Evolutionary conservation across 176 grass and related monocot species (phyloP), one percentile per base, ranked within the genome.

Genomic region (Pontederia paniculata): DNA sequence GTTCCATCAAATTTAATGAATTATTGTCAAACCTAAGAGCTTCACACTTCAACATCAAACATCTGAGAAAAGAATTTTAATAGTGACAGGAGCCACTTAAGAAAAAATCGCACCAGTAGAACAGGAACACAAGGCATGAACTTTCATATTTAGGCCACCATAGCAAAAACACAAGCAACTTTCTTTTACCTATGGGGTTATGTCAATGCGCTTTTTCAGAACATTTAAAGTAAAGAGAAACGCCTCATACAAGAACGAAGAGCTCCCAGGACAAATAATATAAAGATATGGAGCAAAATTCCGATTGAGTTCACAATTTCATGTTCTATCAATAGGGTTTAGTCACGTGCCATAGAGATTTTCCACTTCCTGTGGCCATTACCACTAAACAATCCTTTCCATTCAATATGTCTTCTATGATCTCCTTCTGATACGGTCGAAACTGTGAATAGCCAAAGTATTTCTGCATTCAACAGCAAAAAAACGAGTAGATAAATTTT

Each of bases 351-450:
- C 85, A 95, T 15, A 95, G 69, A 42, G 85, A 89, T 59, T 95
- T 95, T 57, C 90, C 90, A 60, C 90, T 95, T 59, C 90, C 85
- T n/a, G 90, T 95, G 66, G 85, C 82, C 90, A 95, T 95, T 65
- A 95, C 90, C 28, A 75, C 85, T 58, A 89, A 58, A 75, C 85
- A 86, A 64, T 95, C 90, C 73, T 63, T 84, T 31, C 81, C 79
- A 43, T 78, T 53, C 21, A 89, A 46, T 17, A 95, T 74, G 62
- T 83, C 73, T 54, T 86, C 53, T 11, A 95, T 83, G 55, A 86
- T 69, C 75, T 95, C 90, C 73, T 70, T 60, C 79, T 89, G 90
- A 71, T 83, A 85, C 17, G 85, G 68, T 12, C 79, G 73, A 75
- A 89, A 83, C 14, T 73, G 64, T 2, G 79, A 80, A 61, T 81